A percentile compares a stretch with the other conserved stretches of the same genome.
phyloP scores from a whole-genome alignment of 176 grass and related monocot species.

The Aegilops tauschii region DNA sequence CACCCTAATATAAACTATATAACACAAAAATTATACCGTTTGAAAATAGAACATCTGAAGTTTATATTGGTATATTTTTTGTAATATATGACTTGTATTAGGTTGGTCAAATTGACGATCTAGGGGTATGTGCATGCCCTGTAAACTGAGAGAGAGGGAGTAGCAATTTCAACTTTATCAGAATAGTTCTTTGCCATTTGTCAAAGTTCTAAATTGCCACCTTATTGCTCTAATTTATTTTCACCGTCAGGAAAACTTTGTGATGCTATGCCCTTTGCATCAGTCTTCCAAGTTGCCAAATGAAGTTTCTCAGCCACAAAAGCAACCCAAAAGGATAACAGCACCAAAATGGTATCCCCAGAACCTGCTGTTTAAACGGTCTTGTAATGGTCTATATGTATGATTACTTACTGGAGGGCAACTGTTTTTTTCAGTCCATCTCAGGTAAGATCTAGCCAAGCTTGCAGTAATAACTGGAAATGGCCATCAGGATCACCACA shows the following conservation, averaged over 20 bases:
- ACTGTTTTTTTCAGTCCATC: slow-evolving; percentile 35
- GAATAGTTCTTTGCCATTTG: neutral
- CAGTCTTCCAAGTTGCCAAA: slow-evolving; percentile 51
- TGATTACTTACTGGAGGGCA: slow-evolving; percentile 20
- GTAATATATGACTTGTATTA: no score
- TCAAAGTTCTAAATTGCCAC: neutral
- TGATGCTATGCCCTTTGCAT: slow-evolving; percentile 91
- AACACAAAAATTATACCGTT: no score
- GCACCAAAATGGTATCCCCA: slow-evolving; percentile 52
- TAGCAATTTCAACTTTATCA: neutral
- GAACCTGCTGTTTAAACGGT: neutral
- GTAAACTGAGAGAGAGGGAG: no score
- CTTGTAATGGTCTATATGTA: neutral
- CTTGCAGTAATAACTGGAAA: slow-evolving; percentile 42
- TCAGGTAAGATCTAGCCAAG: slow-evolving; percentile 38
- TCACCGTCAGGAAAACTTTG: slow-evolving; percentile 81
- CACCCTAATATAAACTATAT: no score
- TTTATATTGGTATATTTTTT: no score
- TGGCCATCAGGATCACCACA: slow-evolving; percentile 69
- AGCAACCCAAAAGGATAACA: slow-evolving; percentile 43
- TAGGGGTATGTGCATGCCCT: no score
- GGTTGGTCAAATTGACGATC: no score
- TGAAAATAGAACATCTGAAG: no score
- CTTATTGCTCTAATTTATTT: neutral
- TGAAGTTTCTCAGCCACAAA: slow-evolving; percentile 47